Conservation (phyloP, 169 alveolate species). For the Eimeria sp. region DNA sequence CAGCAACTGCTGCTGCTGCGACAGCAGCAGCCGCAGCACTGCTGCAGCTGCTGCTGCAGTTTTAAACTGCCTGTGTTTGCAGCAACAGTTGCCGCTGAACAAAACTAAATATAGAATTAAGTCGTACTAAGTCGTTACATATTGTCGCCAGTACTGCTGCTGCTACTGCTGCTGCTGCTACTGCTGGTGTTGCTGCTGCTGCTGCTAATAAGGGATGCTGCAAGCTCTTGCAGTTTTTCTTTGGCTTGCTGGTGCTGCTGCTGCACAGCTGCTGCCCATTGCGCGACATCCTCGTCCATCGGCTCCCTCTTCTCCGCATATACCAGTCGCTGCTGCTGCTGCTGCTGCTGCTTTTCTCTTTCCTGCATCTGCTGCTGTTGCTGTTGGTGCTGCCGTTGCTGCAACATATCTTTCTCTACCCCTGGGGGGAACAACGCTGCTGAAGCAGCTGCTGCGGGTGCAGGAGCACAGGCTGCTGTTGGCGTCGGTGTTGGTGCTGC, state of each 20-base stretch:
- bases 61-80: not conserved
- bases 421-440: too few species aligned
- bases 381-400: not conserved
- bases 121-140: too few species aligned
- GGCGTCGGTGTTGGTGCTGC: not conserved
- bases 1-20: slow-evolving; percentile 16
- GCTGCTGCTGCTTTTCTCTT: not conserved
- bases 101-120: not conserved
- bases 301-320: too few species aligned
- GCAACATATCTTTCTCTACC: not conserved
- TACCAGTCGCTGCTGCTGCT: not conserved
- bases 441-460: too few species aligned
- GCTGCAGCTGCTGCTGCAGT: not conserved
- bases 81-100: not conserved
- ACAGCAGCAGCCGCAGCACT: not conserved
- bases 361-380: not conserved
- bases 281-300: not conserved
- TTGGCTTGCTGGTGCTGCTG: slow-evolving; percentile 38
- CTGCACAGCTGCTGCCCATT: slow-evolving; percentile 18
- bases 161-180: not conserved
- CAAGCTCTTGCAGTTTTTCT: not conserved
- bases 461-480: too few species aligned
- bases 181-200: not conserved
- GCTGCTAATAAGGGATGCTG: not conserved
- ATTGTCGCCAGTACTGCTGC: not conserved